Percentiles rank a stretch among this genome's conserved stretches.
These are phyloP conservation scores for Myriangium duriaei DNA, from an alignment of 2,329 filamentous ascomycete species.

Conservation along the genomic window DNA sequence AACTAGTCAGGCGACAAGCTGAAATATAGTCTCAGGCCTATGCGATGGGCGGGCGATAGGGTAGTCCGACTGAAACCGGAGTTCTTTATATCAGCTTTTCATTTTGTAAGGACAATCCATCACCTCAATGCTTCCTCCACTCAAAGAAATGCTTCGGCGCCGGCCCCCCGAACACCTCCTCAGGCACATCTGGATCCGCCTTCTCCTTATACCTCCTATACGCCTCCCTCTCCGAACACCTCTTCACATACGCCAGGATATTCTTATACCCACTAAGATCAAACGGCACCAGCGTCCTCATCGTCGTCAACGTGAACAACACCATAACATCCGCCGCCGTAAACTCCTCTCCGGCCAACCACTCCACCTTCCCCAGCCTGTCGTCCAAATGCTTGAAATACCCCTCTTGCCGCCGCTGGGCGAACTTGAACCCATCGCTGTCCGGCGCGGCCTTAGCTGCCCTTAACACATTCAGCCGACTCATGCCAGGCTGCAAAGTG, in stretches of 20 bases:
- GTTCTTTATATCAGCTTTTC: too few species aligned
- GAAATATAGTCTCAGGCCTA: too few species aligned
- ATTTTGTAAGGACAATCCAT: too few species aligned
- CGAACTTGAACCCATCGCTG: conserved; percentile 21
- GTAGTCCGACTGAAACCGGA: too few species aligned
- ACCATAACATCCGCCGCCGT: conserved; percentile 55
- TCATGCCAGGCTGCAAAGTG: conserved; percentile 27
- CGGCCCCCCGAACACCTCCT: too few species aligned
- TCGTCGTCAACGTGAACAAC: conserved; percentile 48
- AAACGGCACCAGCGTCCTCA: conserved; percentile 39
- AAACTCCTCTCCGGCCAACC: conserved; percentile 49
- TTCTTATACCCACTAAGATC: conserved; percentile 15
- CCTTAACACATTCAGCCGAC: conserved; percentile 2
- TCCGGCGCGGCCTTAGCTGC: conserved; percentile 18
- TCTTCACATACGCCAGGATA: conserved; percentile 20
- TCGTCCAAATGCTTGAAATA: conserved; percentile 37
- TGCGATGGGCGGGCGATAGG: too few species aligned
- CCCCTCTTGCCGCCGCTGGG: conserved; percentile 24
- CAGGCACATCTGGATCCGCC: conserved; percentile 21
- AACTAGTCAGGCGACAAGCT: too few species aligned
- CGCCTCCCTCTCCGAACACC: conserved; percentile 16
- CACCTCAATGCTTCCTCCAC: too few species aligned
- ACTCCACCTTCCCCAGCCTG: conserved; percentile 35
- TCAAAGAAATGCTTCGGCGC: too few species aligned
- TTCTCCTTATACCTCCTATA: conserved; percentile 23